Percentiles rank a stretch among this genome's conserved stretches.
Conservation (phyloP, 768 basidiomycete species). For the Suillus placidus region DNA sequence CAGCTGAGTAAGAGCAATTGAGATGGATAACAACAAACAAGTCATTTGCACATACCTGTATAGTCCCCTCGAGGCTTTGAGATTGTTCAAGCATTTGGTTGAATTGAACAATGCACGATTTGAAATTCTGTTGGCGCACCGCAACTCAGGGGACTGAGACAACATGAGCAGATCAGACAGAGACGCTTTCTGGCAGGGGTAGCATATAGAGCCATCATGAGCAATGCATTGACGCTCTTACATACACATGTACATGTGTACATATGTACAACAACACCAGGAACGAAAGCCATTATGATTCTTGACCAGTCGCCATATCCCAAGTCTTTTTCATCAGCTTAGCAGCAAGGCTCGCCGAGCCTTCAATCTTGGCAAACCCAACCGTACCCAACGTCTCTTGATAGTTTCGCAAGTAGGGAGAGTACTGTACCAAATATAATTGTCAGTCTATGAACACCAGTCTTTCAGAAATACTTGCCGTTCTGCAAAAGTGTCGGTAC, state of each 20-base stretch:
- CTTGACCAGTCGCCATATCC: slow-evolving; percentile 70
- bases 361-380: slow-evolving; percentile 67
- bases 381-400: slow-evolving; percentile 69
- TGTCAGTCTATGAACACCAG: slow-evolving; percentile 8
- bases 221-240: not conserved
- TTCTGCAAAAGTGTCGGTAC: slow-evolving; percentile 87
- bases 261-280: slow-evolving; percentile 6
- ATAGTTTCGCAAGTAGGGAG: slow-evolving; percentile 78
- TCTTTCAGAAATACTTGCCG: slow-evolving; percentile 48
- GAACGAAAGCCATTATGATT: slow-evolving; percentile 27
- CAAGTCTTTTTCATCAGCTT: slow-evolving; percentile 67
- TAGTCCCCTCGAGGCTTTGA: too few species aligned
- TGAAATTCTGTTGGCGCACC: too few species aligned
- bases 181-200: too few species aligned
- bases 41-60: too few species aligned
- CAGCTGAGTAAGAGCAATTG: too few species aligned
- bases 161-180: too few species aligned
- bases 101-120: too few species aligned
- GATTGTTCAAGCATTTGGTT: too few species aligned
- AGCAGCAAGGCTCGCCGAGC: slow-evolving; percentile 56
- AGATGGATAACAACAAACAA: too few species aligned
- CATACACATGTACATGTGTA: slow-evolving; percentile 3
- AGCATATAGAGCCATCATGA: too few species aligned
- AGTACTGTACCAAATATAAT: slow-evolving; percentile 52
- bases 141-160: too few species aligned